These are phyloP conservation scores for Phytophthora sp. DNA, from an alignment of 352 stramenopile species.

Conservation along the genomic window DNA sequence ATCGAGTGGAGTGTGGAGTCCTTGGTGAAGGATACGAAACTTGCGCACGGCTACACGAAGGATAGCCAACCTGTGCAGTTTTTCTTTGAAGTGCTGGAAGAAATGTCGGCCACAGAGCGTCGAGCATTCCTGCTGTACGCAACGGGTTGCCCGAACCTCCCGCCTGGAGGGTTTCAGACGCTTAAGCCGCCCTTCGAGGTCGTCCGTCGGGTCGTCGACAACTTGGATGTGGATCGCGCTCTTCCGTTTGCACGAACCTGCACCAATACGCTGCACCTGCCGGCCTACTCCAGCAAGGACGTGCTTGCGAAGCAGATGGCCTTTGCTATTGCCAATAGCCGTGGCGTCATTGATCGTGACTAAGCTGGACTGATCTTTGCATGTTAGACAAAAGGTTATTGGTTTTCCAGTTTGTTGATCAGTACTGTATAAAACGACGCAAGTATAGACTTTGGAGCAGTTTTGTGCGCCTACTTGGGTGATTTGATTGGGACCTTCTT, in stretches of 20 bases:
- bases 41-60: constrained; percentile 86
- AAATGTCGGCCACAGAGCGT: constrained; percentile 64
- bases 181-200: constrained; percentile 84
- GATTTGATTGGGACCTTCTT: too few species aligned
- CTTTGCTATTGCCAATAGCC: constrained; percentile 83
- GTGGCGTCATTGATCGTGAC: constrained; percentile 87
- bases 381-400: constrained; percentile 1
- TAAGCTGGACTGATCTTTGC: constrained; percentile 54
- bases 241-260: constrained; percentile 87
- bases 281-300: constrained; percentile 77
- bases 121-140: constrained; percentile 83
- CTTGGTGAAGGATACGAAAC: constrained; percentile 74
- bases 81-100: constrained; percentile 74
- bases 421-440: constrained; percentile 14
- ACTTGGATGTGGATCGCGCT: constrained; percentile 70
- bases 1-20: constrained; percentile 73
- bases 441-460: constrained; percentile 6
- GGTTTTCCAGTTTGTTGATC: background rate
- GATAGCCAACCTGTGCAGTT: constrained; percentile 69
- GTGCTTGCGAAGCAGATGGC: constrained; percentile 66
- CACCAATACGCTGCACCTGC: constrained; percentile 87
- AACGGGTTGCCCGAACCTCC: constrained; percentile 84
- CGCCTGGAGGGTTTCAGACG: constrained; percentile 67
- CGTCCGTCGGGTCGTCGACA: constrained; percentile 77
- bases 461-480: constrained; percentile 19